phyloP scores from a whole-genome alignment of 192 early-diverging fungal genomes.

The Ramicandelaber brevisporus region DNA sequence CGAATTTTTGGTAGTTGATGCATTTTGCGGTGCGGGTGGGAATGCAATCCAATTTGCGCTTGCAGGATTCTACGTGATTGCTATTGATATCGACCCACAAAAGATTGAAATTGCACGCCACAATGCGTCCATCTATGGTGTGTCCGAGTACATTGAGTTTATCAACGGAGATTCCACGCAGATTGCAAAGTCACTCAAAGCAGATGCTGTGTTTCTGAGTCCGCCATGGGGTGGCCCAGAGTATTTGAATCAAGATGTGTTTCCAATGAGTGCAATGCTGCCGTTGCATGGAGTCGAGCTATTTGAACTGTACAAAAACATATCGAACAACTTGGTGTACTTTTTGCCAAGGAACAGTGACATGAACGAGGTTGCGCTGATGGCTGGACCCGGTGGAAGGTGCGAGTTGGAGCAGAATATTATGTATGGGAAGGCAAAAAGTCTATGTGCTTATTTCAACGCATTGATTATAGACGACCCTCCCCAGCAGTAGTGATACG shows the following conservation, averaged over 20 bases:
- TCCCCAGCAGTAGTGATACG: no score
- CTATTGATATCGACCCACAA: conserved; percentile 68
- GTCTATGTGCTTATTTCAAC: no score
- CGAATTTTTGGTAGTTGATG: conserved; percentile 67
- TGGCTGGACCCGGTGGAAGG: conserved; percentile 19
- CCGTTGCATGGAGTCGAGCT: conserved; percentile 24
- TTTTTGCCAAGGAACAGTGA: conserved; percentile 71
- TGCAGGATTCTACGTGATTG: conserved; percentile 67
- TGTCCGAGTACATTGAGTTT: conserved; percentile 77
- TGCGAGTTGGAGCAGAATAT: conserved; percentile 71
- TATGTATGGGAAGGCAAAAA: conserved; percentile 37
- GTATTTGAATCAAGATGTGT: conserved; percentile 25
- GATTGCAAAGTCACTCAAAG: conserved; percentile 39
- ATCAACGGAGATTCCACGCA: conserved; percentile 70
- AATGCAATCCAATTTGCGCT: conserved; percentile 92
- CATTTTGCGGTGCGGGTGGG: conserved; percentile 88
- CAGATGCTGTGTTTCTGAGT: conserved; percentile 77
- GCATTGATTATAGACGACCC: no score
- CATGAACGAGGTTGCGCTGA: conserved; percentile 26
- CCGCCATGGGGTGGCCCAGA: conserved; percentile 88
- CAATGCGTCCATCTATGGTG: conserved; percentile 80
- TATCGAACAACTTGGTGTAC: conserved; percentile 54
- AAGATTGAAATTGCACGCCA: conserved; percentile 53
- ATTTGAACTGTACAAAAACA: conserved; percentile 26
- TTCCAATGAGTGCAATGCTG: conserved; percentile 9